Evolutionary conservation across 805 yeast genomes (phyloP).

Genomic region (Hanseniaspora singularis): DNA sequence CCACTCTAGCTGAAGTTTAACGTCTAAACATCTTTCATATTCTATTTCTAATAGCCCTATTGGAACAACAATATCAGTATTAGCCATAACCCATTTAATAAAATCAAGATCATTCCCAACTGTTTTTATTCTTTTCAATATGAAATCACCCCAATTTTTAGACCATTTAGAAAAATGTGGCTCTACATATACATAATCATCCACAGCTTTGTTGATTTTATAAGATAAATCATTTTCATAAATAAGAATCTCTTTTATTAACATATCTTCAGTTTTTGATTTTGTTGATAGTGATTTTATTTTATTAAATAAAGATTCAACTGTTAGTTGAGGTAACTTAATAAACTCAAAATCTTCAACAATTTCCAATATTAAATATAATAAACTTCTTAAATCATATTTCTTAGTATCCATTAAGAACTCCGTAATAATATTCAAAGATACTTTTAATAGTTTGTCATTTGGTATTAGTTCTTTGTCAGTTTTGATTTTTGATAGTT

Average conservation of each 20-base stretch:
- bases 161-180: conserved; percentile 10
- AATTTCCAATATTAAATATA: too few relatives aligned
- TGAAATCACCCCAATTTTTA: conserved; percentile 1
- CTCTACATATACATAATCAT: background rate
- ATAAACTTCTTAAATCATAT: too few relatives aligned
- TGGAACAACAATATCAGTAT: background rate
- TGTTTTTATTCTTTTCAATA: background rate
- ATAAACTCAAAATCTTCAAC: too few relatives aligned
- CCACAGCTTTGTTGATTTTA: background rate
- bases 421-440: too few relatives aligned
- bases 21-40: background rate
- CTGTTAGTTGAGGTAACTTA: too few relatives aligned
- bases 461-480: too few relatives aligned
- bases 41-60: background rate
- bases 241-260: too few relatives aligned
- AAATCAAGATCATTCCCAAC: background rate
- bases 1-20: background rate
- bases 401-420: too few relatives aligned
- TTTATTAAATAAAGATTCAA: too few relatives aligned
- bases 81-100: background rate
- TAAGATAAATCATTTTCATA: background rate
- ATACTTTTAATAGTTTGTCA: too few relatives aligned
- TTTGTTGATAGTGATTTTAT: too few relatives aligned
- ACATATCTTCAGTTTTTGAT: too few relatives aligned
- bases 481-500: background rate